Conservation (phyloP, 169 alveolate species). For the Plasmodium cynomolgi region DNA sequence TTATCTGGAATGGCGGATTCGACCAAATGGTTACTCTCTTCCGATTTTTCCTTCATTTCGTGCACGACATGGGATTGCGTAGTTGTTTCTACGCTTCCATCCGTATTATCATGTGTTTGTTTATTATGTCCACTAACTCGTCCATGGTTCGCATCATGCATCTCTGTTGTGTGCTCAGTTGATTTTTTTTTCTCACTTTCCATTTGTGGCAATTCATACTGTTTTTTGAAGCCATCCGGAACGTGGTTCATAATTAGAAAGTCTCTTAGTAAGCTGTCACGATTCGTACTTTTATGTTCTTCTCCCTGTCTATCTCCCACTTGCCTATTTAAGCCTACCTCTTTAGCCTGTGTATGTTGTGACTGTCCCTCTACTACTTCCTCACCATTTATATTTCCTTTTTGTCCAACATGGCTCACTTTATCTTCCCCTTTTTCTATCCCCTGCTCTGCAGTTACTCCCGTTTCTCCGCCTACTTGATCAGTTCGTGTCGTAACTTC, state of each 20-base stretch:
- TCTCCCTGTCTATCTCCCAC: neutral
- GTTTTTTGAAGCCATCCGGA: neutral
- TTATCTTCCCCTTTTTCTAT: neutral
- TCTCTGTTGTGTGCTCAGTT: neutral
- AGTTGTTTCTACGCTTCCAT: neutral
- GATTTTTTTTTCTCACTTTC: neutral
- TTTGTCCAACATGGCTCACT: neutral
- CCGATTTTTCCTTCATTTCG: neutral
- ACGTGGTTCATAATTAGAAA: neutral
- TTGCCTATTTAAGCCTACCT: neutral
- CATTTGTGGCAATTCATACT: neutral
- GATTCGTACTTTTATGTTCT: neutral
- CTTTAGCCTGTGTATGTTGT: neutral
- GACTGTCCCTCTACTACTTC: neutral
- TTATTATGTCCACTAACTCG: neutral
- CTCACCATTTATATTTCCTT: neutral
- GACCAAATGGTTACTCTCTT: neutral
- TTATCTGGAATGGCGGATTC: conserved; percentile 1
- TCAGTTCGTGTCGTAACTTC: neutral
- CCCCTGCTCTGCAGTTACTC: neutral
- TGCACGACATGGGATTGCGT: neutral
- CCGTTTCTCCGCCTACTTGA: neutral
- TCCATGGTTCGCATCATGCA: neutral
- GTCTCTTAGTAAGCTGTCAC: neutral
- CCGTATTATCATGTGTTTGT: neutral